Evolutionary conservation across 805 yeast species (phyloP), one percentile per base, ranked within the genome.

Genomic region (Maudiozyma barnettii): DNA sequence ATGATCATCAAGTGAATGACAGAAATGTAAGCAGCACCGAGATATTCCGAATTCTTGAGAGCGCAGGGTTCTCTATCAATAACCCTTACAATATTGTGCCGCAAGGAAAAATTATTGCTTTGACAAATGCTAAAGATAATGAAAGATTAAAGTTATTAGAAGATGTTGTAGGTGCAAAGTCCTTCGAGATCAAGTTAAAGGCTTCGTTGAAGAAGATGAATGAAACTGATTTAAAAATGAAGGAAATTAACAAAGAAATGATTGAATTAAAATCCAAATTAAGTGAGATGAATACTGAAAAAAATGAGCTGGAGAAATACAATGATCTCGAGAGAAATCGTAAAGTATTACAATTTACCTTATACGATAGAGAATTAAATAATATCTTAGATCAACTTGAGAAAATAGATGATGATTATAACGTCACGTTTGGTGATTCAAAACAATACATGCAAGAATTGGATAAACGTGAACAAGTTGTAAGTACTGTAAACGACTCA

Each of bases 41-140:
- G 60, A 75, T 90, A 14, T 80, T 81, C 78, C 84, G 85, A 52
- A 67, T 87, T 52, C 70, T 90, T 35, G 97, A 91, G 63, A 82
- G 86, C 58, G 95, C 96, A 0, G 99, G 99, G 0, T 88, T 93
- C 59, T 84, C 95, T 0, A 75, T 84, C 51, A 79, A 88, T 5
- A 90, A 89, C 53, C 96, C 97, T 1, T 91, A 90, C 65, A 91
- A 91, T 63, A 91, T 93, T 55, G 98, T 93, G 5, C 98, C 99
- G 0, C 99, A 93, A 66, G 99, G 99, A 19, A 75, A 86, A 56
- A 87, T 93, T 56, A 84, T 96, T 1, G 75, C 85, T 0, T 71
- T 93, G 49, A 91, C 98, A 0, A 88, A 88, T 59, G 91, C 96
- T 0, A 85, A 85, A 55, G 96, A 89, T 60, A 60, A 77, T 2